Evolutionary conservation across 768 basidiomycete species (phyloP), one percentile per base, ranked within the genome.

Genomic region (Mycena galericulata): DNA sequence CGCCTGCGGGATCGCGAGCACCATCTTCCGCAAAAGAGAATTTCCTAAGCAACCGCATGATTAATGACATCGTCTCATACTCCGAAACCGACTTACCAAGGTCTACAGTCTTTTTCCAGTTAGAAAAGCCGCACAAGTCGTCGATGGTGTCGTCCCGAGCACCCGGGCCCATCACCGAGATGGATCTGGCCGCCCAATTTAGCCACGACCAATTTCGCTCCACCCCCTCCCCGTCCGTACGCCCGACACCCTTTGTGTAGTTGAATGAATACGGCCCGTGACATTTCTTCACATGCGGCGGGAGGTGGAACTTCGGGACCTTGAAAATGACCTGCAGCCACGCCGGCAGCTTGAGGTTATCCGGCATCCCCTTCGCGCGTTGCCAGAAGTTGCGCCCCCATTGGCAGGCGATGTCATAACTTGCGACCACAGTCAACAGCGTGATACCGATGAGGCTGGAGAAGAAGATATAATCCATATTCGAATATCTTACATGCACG

Each of bases 191-290:
- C 1, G 57, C 57, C 9, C 62, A 51, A 56, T 74, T 75, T 14
- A 73, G 49, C 56, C 54, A 62, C 2, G 78, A 64, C 83, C 82
- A 84, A 3, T 69, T 71, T 0, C 73, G 59, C 51, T 85, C 81
- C 0, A 78, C 71, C 0, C 67, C 79, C 51, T 84, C 80, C 0
- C 82, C 78, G 68, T 80, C 78, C 18, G 74, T 78, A 1, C 76
- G 68, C 10, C 77, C 79, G 40, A 74, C 70, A 5, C 76, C 65
- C 14, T 51, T 51, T 2, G 57, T 65, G 38, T 68, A 75, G 38
- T 82, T 80, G 40, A 83, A 72, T 0, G 79, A 81, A 36, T 46
- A 71, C 10, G 65, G 64, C 18, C 47, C 62, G 27, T 67, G 61
- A 58, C 77, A 77, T 20, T 67, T 65, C 27, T 64, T 24, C 4